These are phyloP conservation scores for Coelastrella sp. DNA, from an alignment of 139 green algal species.

Conservation along the genomic window DNA sequence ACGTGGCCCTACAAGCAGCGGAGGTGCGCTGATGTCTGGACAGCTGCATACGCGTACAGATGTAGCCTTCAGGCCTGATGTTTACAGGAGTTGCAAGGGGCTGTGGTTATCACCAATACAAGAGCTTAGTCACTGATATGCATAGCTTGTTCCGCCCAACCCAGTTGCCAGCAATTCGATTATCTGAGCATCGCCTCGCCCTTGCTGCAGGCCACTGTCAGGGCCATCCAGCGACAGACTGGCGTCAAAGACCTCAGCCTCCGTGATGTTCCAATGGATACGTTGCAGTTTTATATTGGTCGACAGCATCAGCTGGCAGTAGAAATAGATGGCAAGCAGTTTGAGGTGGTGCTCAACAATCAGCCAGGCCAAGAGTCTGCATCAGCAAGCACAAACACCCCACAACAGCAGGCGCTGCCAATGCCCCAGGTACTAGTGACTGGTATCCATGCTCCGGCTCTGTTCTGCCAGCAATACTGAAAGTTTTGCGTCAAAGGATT, in stretches of 20 bases:
- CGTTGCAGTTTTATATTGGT: conserved; percentile 28
- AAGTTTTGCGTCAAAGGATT: no score
- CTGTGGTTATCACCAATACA: no score
- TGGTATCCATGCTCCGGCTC: no score
- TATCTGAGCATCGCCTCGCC: no score
- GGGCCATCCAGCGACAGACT: conserved; percentile 35
- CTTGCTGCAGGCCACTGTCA: conserved; percentile 31
- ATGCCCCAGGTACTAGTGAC: conserved; percentile 28
- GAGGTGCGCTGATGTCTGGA: no score
- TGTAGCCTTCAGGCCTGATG: background rate
- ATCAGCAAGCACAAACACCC: background rate
- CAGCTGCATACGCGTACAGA: background rate
- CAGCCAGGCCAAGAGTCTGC: background rate
- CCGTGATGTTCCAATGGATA: conserved; percentile 37
- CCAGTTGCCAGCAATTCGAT: no score
- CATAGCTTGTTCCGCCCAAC: no score
- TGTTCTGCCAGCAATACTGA: no score
- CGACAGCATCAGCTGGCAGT: conserved; percentile 41
- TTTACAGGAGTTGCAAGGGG: no score
- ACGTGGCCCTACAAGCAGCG: conserved; percentile 42
- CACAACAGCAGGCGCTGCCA: conserved; percentile 14
- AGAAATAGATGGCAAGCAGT: conserved; percentile 34
- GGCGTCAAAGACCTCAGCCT: conserved; percentile 25
- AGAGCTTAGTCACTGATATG: no score
- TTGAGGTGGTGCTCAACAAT: conserved; percentile 40